These are phyloP conservation scores for Alternaria burnsii DNA, from an alignment of 2,329 filamentous ascomycete genomes.

Conservation along the genomic window DNA sequence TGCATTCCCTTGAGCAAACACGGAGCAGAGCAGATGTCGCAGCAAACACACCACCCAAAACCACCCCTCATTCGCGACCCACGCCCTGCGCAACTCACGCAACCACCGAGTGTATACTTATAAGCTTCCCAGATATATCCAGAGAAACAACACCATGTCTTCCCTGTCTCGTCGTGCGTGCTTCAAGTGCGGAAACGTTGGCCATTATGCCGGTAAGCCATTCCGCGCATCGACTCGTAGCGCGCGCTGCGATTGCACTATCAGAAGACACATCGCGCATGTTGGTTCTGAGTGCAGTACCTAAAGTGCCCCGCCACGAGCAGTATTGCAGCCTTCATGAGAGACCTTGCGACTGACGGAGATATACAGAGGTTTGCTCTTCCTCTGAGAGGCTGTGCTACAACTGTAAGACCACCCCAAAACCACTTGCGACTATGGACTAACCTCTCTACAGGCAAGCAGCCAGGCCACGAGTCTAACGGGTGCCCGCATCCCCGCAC, in stretches of 20 bases:
- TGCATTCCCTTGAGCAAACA: slow-evolving; percentile 8
- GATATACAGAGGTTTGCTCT: slow-evolving; percentile 82
- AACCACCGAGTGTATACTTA: slow-evolving; percentile 30
- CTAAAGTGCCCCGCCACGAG: slow-evolving; percentile 31
- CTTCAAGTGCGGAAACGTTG: slow-evolving; percentile 63
- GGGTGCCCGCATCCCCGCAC: slow-evolving; percentile 95
- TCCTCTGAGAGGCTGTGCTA: slow-evolving; percentile 99
- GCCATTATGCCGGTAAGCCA: slow-evolving; percentile 61
- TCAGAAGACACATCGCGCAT: slow-evolving; percentile 25
- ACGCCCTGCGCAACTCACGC: slow-evolving; percentile 25
- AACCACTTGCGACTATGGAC: slow-evolving; percentile 16
- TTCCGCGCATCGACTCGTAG: slow-evolving; percentile 22
- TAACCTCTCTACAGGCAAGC: slow-evolving; percentile 68
- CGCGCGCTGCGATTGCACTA: slow-evolving; percentile 31
- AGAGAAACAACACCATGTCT: slow-evolving; percentile 57
- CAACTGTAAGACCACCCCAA: slow-evolving; percentile 76
- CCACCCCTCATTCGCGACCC: slow-evolving; percentile 26
- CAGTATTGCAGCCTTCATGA: slow-evolving; percentile 12
- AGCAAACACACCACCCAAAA: slow-evolving; percentile 33
- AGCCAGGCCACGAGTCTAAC: slow-evolving; percentile 96
- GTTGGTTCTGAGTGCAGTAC: slow-evolving; percentile 12
- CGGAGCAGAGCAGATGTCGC: slow-evolving; percentile 17
- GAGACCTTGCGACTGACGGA: slow-evolving; percentile 32
- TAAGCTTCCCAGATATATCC: slow-evolving; percentile 31
- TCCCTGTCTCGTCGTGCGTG: slow-evolving; percentile 63